Evolutionary conservation across 345 rosid genomes (phyloP), one percentile per base, ranked within the genome.

Genomic region (Pugionium cornutum): DNA sequence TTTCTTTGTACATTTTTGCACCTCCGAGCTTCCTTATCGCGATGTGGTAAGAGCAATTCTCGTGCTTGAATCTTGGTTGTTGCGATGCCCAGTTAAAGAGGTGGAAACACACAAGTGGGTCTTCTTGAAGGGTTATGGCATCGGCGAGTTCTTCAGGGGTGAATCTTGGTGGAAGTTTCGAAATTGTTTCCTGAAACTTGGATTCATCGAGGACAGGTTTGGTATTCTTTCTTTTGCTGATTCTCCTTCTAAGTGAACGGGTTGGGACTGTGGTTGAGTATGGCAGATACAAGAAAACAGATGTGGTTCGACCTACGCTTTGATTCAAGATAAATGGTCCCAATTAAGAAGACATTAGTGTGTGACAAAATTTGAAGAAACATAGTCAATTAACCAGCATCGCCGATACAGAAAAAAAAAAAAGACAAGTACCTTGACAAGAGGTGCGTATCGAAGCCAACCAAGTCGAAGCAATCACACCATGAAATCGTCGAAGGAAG

Each of bases 41-140:
- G 30, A 77, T 72, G 51, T 86, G 95, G 74, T 84, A 89, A 52
- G 96, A 77, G 26, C 72, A 81, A 9, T 69, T 70, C 49, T 80
- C 82, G 41, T 89, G 94, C 64, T 80, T 79, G 73, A 92, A 92
- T 70, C 98, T 76, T 0, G 80, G 91, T 66, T 89, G 91, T 33
- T 92, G 92, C 0, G 86, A 79, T 4, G 96, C 87, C 98, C 97
- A 92, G 44, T 79, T 86, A 66, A 84, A 92, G 26, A 89, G 79
- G 79, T 86, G 91, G 61, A 83, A 77, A 72, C 98, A 92, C 6
- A 84, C 76, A 9, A 87, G 34, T 33, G 98, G 91, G 55, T 87
- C 84, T 47, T 83, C 84, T 76, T 86, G 73, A 27, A 78, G 75
- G 9, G 89, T 78, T 18, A 89, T 71, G 25, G 78, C 83, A 52